These are phyloP conservation scores for Cruciata laevipes DNA, from an alignment of 257 asterid genomes.

Conservation along the genomic window DNA sequence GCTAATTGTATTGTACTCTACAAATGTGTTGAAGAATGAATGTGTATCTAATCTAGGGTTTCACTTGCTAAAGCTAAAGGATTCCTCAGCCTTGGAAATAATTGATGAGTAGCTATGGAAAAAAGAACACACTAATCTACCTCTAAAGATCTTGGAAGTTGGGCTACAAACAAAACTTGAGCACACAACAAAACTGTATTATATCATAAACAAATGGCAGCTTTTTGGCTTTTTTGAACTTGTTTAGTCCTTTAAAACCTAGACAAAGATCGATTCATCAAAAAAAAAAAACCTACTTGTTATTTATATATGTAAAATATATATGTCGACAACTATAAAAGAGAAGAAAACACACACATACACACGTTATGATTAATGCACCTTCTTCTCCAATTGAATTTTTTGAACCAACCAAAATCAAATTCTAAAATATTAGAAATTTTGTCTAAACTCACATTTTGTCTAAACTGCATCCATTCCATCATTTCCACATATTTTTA, in stretches of 20 bases:
- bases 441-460: background rate
- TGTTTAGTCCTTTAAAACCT: conserved; percentile 17
- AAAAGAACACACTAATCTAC: conserved; percentile 3
- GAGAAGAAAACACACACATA: background rate
- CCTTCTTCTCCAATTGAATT: background rate
- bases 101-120: background rate
- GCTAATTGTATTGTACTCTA: no score
- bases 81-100: background rate
- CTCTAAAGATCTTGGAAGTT: conserved; percentile 7
- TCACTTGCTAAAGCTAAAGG: background rate
- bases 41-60: background rate
- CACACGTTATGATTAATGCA: background rate
- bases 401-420: background rate
- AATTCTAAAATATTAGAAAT: no score
- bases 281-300: background rate
- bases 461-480: background rate
- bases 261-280: conserved; percentile 11
- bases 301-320: background rate
- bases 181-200: background rate
- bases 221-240: background rate
- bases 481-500: no score
- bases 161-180: conserved; percentile 19
- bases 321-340: background rate
- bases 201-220: conserved; percentile 13
- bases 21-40: background rate